These are phyloP conservation scores for Sechiopsis laciniata DNA, from an alignment of 306 rosid genomes.

Conservation along the genomic window DNA sequence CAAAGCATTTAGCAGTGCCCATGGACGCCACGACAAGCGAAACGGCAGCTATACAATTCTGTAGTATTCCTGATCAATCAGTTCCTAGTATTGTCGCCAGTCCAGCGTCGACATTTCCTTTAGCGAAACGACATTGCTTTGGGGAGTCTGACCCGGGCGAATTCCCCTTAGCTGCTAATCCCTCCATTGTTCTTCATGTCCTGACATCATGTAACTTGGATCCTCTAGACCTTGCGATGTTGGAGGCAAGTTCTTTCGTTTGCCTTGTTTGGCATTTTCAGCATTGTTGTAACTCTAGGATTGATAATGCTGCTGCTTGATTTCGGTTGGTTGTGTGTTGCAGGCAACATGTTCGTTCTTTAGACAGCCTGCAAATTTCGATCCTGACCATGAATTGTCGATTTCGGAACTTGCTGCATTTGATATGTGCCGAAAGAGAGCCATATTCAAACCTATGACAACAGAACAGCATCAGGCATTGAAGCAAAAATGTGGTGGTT, in stretches of 20 bases:
- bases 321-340: conserved; percentile 36
- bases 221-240: conserved; percentile 85
- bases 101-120: conserved; percentile 54
- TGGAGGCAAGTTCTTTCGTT: conserved; percentile 70
- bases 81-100: conserved; percentile 55
- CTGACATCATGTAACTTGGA: conserved; percentile 72
- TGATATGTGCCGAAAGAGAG: conserved; percentile 85
- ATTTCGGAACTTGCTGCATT: conserved; percentile 85
- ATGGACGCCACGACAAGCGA: conserved; percentile 94
- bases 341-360: conserved; percentile 97
- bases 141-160: conserved; percentile 84
- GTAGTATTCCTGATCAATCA: conserved; percentile 81
- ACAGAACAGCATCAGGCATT: conserved; percentile 49
- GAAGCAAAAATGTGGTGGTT: conserved; percentile 89
- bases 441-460: conserved; percentile 81
- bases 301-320: conserved; percentile 33
- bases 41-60: conserved; percentile 75
- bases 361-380: conserved; percentile 75
- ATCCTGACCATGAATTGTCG: conserved; percentile 68
- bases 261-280: conserved; percentile 16
- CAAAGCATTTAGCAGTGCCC: conserved; percentile 69
- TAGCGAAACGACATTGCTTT: conserved; percentile 72
- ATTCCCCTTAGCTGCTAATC: conserved; percentile 87
- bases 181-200: conserved; percentile 93
- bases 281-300: conserved; percentile 17